Evolutionary conservation across 139 green algal genomes (phyloP), one percentile per base, ranked within the genome.

Genomic region (Astrephomene gubernaculifera): DNA sequence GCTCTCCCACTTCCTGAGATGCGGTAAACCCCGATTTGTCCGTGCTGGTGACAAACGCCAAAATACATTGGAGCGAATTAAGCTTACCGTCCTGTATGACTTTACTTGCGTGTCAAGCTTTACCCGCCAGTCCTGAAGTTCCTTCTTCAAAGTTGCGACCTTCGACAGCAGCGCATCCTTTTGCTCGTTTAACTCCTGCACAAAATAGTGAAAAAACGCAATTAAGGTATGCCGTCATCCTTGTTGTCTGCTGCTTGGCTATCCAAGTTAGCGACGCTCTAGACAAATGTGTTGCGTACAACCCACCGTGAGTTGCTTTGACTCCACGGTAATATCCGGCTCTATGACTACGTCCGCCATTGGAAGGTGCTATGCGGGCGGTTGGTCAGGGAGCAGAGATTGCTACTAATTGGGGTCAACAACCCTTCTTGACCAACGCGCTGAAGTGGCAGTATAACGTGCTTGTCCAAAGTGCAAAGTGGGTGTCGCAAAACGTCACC

Each of bases 41-140:
- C n/a, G n/a, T n/a, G n/a, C n/a, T n/a, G n/a, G n/a, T n/a, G n/a
- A n/a, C n/a, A n/a, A n/a, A n/a, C n/a, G n/a, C n/a, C n/a, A n/a
- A n/a, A n/a, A n/a, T n/a, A n/a, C n/a, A n/a, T n/a, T n/a, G n/a
- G n/a, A n/a, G n/a, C n/a, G n/a, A n/a, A 61, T 41, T 43, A 39
- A 43, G 8, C 76, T 41, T 49, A 91, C 90, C 45, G 75, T 74
- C 3, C 89, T 82, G 70, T 95, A 95, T 0, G 83, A 86, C 57
- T 92, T 92, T 2, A 96, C 93, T 71, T 96, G 90, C 1, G 74
- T 84, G 45, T 94, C 93, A 41, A 96, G 86, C 80, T 94, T 94
- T 31, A 63, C 70, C 0, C 93, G 67, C 93, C 93, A 96, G 67
- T 96, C 93, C 33, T 90, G 81, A 27, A 96, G 82, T 71, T 94